Conservation (phyloP, 352 stramenopile genomes). For the Globisporangium orthogonon region DNA sequence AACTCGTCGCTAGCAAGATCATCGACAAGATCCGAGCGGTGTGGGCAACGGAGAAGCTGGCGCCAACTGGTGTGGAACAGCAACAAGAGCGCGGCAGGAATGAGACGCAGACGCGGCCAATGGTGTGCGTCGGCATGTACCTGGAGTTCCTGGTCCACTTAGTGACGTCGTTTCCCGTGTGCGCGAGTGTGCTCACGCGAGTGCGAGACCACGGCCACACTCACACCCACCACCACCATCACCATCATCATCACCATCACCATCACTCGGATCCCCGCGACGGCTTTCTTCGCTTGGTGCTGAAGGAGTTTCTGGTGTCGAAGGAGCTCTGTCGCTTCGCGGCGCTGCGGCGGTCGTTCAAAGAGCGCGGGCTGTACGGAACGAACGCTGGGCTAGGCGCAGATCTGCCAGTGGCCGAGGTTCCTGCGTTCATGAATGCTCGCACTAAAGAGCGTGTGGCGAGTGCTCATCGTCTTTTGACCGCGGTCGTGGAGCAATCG, state of each 20-base stretch:
- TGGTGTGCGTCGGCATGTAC: constrained; percentile 59
- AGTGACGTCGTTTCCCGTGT: constrained; percentile 60
- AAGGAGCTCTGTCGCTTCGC: constrained; percentile 64
- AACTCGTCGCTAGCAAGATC: constrained; percentile 57
- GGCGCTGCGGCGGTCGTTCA: constrained; percentile 40
- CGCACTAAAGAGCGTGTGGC: constrained; percentile 48
- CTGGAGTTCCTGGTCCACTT: constrained; percentile 69
- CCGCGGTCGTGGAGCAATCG: constrained; percentile 61
- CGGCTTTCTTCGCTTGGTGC: constrained; percentile 43
- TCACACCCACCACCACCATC: constrained; percentile 20
- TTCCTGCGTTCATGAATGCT: constrained; percentile 30
- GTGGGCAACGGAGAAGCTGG: constrained; percentile 47
- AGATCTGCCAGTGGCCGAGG: constrained; percentile 28
- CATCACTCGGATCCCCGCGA: constrained; percentile 18
- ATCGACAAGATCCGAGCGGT: constrained; percentile 46
- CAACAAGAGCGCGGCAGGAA: constrained; percentile 1
- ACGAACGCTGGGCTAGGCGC: constrained; percentile 20
- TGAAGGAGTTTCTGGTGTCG: constrained; percentile 72
- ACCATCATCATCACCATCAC: constrained; percentile 32
- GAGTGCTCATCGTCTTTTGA: constrained; percentile 62
- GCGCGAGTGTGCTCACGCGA: constrained; percentile 61
- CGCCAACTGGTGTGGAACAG: constrained; percentile 9
- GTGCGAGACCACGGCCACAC: constrained; percentile 20
- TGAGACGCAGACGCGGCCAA: constrained; percentile 8
- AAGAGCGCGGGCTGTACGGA: constrained; percentile 44